Percentiles rank a stretch among this genome's conserved stretches.
These are phyloP conservation scores for Candida maesae DNA, from an alignment of 805 yeast genomes.

Conservation along the genomic window DNA sequence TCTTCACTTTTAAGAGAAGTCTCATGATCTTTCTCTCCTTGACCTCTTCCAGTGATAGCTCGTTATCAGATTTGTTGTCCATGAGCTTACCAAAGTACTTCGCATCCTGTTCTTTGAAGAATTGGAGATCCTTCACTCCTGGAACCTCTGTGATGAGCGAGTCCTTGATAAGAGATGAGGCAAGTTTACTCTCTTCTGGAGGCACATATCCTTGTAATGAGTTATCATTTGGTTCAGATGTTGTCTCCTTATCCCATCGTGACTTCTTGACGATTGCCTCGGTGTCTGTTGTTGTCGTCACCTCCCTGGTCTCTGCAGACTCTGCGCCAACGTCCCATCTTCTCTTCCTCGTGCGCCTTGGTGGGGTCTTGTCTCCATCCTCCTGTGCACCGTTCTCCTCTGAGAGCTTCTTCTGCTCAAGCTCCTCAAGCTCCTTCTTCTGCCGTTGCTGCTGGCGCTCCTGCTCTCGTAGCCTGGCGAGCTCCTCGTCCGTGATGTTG, in stretches of 20 bases:
- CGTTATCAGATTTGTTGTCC: constrained; percentile 29
- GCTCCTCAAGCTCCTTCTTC: constrained; percentile 12
- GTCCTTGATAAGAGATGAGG: constrained; percentile 30
- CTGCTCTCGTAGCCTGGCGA: constrained; percentile 37
- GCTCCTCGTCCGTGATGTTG: constrained; percentile 37
- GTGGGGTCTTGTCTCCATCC: constrained; percentile 27
- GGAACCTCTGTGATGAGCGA: constrained; percentile 53
- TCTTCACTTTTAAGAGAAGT: constrained; percentile 66
- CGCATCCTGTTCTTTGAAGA: constrained; percentile 67
- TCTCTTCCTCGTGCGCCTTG: constrained; percentile 23
- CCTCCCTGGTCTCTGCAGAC: no score
- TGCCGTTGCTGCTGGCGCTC: constrained; percentile 34
- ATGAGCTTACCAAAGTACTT: constrained; percentile 65
- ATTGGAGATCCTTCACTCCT: constrained; percentile 61
- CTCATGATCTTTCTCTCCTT: constrained; percentile 59
- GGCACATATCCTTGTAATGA: constrained; percentile 39
- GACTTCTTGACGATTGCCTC: constrained; percentile 17
- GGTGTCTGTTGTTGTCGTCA: neutral
- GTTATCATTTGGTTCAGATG: neutral
- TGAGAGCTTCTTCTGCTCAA: neutral
- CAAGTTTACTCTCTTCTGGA: constrained; percentile 43
- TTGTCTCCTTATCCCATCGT: constrained; percentile 12
- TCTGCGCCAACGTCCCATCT: constrained; percentile 24
- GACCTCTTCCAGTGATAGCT: constrained; percentile 46
- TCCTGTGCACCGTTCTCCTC: constrained; percentile 2